Conservation (phyloP, 2,329 filamentous ascomycete species). For the Penicillium sp. region DNA sequence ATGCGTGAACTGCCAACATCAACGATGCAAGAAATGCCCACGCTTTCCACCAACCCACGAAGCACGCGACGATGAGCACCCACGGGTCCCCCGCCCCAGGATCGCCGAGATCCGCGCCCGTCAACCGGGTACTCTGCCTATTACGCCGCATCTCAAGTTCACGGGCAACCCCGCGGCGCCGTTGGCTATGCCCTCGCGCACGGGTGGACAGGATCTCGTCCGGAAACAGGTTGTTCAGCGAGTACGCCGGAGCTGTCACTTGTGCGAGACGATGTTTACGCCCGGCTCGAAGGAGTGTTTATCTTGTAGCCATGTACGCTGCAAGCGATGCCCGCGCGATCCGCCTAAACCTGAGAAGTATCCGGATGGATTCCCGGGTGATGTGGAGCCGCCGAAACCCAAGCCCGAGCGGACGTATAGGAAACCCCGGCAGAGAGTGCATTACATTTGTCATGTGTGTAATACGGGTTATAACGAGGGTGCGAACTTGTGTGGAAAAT, state of each 20-base stretch:
- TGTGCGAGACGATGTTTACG: conserved; percentile 69
- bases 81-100: conserved; percentile 46
- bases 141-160: conserved; percentile 24
- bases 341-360: conserved; percentile 60
- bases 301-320: conserved; percentile 74
- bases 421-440: conserved; percentile 46
- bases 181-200: conserved; percentile 64
- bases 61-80: conserved; percentile 56
- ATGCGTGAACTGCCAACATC: conserved; percentile 78
- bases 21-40: conserved; percentile 79
- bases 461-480: conserved; percentile 40
- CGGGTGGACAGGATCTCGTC: conserved; percentile 72
- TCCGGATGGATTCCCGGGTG: conserved; percentile 53
- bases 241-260: conserved; percentile 76
- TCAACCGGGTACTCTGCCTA: conserved; percentile 52
- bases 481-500: conserved; percentile 44
- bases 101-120: conserved; percentile 36
- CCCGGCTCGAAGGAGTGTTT: conserved; percentile 67
- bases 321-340: conserved; percentile 79
- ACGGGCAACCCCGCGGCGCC: conserved; percentile 40
- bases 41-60: conserved; percentile 73
- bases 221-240: conserved; percentile 75
- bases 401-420: conserved; percentile 45
- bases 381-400: conserved; percentile 47
- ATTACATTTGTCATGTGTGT: conserved; percentile 52